Conservation (phyloP, 108 stramenopile genomes). For the Cyclotella sp. region DNA sequence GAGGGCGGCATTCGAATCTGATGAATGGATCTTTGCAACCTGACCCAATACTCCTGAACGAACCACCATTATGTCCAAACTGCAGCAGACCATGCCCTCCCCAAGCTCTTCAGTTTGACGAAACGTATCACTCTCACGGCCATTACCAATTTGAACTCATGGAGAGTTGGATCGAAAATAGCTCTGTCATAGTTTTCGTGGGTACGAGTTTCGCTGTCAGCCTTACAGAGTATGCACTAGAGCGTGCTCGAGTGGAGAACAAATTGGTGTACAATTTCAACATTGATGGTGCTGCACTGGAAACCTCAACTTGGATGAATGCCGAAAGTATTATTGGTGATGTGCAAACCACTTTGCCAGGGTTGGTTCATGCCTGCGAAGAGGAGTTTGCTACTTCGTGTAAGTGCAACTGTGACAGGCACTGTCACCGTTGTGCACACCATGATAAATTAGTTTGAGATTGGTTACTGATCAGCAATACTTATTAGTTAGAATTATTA, state of each 20-base stretch:
- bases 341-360: constrained; percentile 48
- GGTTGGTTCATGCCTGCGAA: constrained; percentile 20
- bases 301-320: constrained; percentile 56
- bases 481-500: too few relatives aligned
- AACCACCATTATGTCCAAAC: constrained; percentile 61
- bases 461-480: too few relatives aligned
- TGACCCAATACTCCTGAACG: constrained; percentile 16
- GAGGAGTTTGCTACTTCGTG: background rate
- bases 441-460: too few relatives aligned
- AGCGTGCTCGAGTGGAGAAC: constrained; percentile 53
- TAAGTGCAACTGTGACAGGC: background rate
- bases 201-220: constrained; percentile 71
- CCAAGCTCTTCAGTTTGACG: constrained; percentile 76
- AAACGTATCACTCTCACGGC: constrained; percentile 79
- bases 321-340: constrained; percentile 65
- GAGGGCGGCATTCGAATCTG: background rate
- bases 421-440: background rate
- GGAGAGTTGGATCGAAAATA: constrained; percentile 64
- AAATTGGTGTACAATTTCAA: constrained; percentile 73
- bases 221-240: constrained; percentile 67
- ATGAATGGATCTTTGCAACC: background rate
- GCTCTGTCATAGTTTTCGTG: constrained; percentile 65
- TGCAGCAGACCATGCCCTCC: constrained; percentile 59
- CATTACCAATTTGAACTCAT: constrained; percentile 73
- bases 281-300: constrained; percentile 34